These are phyloP conservation scores for Carpinus fangiana DNA, from an alignment of 306 rosid species.

Conservation along the genomic window DNA sequence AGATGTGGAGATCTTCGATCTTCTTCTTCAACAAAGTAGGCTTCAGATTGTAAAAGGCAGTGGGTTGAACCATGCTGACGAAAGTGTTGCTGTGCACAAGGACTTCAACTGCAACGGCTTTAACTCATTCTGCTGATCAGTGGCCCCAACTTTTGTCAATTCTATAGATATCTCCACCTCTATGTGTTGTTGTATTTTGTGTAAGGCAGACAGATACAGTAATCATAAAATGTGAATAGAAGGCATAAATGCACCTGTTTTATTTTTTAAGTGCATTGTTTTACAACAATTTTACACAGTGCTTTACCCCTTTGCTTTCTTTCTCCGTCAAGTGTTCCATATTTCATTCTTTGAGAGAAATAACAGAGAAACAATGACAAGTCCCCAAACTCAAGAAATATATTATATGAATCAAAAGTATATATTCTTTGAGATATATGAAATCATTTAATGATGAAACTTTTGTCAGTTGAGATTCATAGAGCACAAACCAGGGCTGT, in stretches of 20 bases:
- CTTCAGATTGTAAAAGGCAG: conserved; percentile 54
- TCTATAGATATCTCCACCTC: conserved; percentile 17
- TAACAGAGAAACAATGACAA: neutral
- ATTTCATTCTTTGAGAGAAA: neutral
- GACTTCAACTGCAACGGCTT: conserved; percentile 65
- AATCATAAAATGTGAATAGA: conserved; percentile 26
- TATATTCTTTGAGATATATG: too few relatives aligned
- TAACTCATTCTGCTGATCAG: conserved; percentile 45
- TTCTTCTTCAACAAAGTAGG: conserved; percentile 60
- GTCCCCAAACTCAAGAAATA: neutral
- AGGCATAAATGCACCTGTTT: conserved; percentile 23
- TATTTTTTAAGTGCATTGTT: conserved; percentile 24
- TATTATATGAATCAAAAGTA: too few relatives aligned
- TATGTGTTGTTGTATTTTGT: conserved; percentile 19
- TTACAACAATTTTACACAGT: conserved; percentile 27
- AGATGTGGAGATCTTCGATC: conserved; percentile 62
- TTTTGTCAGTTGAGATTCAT: neutral
- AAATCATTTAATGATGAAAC: neutral
- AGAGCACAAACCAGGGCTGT: neutral
- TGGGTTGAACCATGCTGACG: conserved; percentile 45
- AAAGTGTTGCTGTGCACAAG: conserved; percentile 50
- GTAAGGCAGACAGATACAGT: conserved; percentile 24
- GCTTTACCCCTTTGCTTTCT: conserved; percentile 17
- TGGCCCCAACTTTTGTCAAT: conserved; percentile 24
- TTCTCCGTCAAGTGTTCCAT: neutral